Evolutionary conservation across 768 basidiomycete genomes (phyloP).

Genomic region (Phaeotremella fagi): DNA sequence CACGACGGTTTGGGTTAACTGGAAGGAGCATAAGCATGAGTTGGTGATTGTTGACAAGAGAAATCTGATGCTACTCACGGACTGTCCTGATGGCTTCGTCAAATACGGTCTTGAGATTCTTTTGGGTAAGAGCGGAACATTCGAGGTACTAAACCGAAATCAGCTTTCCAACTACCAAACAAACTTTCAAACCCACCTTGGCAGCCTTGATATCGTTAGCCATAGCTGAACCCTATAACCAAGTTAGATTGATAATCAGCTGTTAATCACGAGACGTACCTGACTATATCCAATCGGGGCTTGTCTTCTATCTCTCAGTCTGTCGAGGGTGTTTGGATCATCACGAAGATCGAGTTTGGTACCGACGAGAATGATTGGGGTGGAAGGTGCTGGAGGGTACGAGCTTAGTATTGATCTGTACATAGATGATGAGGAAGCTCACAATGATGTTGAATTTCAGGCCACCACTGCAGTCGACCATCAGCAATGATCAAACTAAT

Average conservation of each 20-base stretch:
- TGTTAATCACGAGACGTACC: constrained; percentile 10
- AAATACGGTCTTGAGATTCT: constrained; percentile 48
- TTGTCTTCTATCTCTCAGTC: constrained; percentile 45
- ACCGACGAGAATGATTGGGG: constrained; percentile 83
- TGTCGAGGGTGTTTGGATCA: constrained; percentile 69
- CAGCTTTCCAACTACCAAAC: too few species aligned
- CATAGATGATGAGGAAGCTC: constrained; percentile 1
- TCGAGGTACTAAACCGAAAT: constrained; percentile 36
- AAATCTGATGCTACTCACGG: constrained; percentile 23
- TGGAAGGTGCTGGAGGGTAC: constrained; percentile 65
- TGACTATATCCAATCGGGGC: constrained; percentile 41
- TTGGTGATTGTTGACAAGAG: too few species aligned
- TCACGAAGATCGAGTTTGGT: constrained; percentile 88
- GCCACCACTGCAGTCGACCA: constrained; percentile 29
- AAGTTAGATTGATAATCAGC: background rate
- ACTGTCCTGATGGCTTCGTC: constrained; percentile 49
- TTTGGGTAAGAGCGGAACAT: constrained; percentile 48
- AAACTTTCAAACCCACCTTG: constrained; percentile 24
- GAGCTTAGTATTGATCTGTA: background rate
- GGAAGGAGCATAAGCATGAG: background rate
- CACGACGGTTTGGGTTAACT: constrained; percentile 40
- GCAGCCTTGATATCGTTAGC: constrained; percentile 42
- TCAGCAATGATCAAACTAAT: too few species aligned
- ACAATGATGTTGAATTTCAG: constrained; percentile 86
- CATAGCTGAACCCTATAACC: constrained; percentile 33